Base-by-base conservation (phyloP, 2,329 filamentous ascomycete species). In the Knufia petricola region DNA sequence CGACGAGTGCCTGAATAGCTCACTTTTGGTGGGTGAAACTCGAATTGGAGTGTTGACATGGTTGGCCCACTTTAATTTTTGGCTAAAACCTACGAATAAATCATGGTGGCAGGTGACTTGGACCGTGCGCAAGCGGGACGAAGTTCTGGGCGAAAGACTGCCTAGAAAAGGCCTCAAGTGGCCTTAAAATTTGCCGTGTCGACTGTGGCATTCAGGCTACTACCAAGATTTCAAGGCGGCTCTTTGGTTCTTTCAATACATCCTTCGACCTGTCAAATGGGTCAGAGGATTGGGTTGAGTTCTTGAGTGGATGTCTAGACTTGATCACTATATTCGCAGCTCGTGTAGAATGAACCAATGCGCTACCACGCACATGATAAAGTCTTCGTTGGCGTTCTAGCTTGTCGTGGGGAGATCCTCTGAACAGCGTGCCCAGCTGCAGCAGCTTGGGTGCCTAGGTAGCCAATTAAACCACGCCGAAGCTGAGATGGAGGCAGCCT, bases 301-400 rank as follows among this genome's bases (percentile, higher is more conserved):
- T n/a, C n/a, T n/a, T n/a, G n/a, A n/a, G n/a, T n/a, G n/a, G n/a
- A n/a, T n/a, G n/a, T n/a, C n/a, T n/a, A n/a, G n/a, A n/a, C n/a
- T n/a, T n/a, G n/a, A n/a, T n/a, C n/a, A n/a, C n/a, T n/a, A n/a
- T n/a, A n/a, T n/a, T n/a, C n/a, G n/a, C n/a, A n/a, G n/a, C n/a
- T n/a, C n/a, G n/a, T 39, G 36, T 39, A 21, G 36, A 17, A 10
- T 10, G 4, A 13, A 12, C 20, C 10, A 39, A 39, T 4, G 23
- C 39, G 20, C 13, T 28, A 21, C 39, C 10, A n/a, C 6, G 17
- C 39, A 41, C 20, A 41, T 41, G 39, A 13, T 4, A 41, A 26
- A 6, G 39, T 26, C 3, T 41, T 41, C 17, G 39, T 13, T 41
- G 39, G 39, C 39, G 20, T 24, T n/a, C 17, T 41, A 41, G 39